Conservation (phyloP, 768 basidiomycete genomes). For the Amanita thiersii region DNA sequence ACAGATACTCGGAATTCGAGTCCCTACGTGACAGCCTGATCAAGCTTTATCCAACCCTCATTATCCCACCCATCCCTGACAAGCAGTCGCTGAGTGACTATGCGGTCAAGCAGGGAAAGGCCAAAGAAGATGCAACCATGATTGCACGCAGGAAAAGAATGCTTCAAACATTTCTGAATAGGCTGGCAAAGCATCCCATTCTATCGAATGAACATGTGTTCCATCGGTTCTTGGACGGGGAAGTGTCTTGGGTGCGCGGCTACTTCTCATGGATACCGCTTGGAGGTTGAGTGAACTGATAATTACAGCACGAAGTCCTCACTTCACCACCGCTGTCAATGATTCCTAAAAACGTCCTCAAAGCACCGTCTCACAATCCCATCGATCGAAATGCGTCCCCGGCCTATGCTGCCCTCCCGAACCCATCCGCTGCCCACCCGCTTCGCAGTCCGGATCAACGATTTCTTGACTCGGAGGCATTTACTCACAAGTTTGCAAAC, state of each 20-base stretch:
- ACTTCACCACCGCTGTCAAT: slow-evolving; percentile 88
- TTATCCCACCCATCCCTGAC: slow-evolving; percentile 95
- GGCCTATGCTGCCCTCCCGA: slow-evolving; percentile 81
- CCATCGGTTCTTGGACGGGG: slow-evolving; percentile 91
- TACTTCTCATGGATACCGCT: background rate
- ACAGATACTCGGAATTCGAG: slow-evolving; percentile 97
- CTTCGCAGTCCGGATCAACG: slow-evolving; percentile 91
- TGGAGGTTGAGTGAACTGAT: background rate
- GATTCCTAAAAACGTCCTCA: slow-evolving; percentile 91
- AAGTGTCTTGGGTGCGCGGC: slow-evolving; percentile 84
- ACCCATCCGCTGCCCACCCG: slow-evolving; percentile 82
- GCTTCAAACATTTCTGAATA: slow-evolving; percentile 91
- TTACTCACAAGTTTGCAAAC: slow-evolving; percentile 91
- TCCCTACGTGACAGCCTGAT: slow-evolving; percentile 77
- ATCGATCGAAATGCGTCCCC: slow-evolving; percentile 66
- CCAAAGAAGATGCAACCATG: slow-evolving; percentile 90
- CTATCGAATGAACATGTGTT: slow-evolving; percentile 94
- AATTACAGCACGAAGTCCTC: slow-evolving; percentile 76
- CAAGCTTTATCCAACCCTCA: slow-evolving; percentile 90
- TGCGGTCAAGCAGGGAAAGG: slow-evolving; percentile 93
- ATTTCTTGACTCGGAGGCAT: slow-evolving; percentile 92
- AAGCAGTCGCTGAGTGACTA: slow-evolving; percentile 96
- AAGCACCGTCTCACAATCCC: slow-evolving; percentile 92
- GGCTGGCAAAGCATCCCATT: slow-evolving; percentile 87
- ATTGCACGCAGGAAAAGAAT: slow-evolving; percentile 90